Base-by-base conservation (phyloP, 2,329 filamentous ascomycete species). In the Aspergillus sp. region DNA sequence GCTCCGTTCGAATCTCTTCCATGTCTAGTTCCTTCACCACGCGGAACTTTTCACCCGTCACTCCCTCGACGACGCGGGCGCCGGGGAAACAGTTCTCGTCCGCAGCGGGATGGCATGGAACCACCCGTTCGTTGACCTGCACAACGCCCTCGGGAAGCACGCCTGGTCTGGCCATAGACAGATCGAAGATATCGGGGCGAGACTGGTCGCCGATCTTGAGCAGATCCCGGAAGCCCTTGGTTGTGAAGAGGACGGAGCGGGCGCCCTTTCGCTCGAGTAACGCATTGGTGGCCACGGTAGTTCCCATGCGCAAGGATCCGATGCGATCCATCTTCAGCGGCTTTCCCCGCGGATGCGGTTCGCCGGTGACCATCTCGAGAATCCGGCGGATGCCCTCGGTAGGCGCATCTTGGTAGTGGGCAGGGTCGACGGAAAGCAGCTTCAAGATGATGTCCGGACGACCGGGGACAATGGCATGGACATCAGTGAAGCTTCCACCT, bases 261-360 rank as follows among this genome's bases (percentile, higher is more conserved):
- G 93, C 86, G 30, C 88, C 88, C 57, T 93, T 94, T 42, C 88
- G 71, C 60, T 95, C 88, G 2, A 95, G 69, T 37, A 94, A 61
- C 0, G 88, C 86, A 57, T 94, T 94, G 1, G 86, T 94, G 4
- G 86, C 86, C 8, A 94, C 86, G 0, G 86, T 94, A 3, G 88
- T 94, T 32, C 88, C 86, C 88, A 94, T 94, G 32, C 86, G 79
- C 50, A 94, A 89, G 20, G 50, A 54, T 14, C 55, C 53, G 30
- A 60, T 58, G 10, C 45, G 49, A 24, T 52, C 51, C n/a, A 60
- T 47, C 38, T 57, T 52, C 31, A 60, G 32, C 12, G 52, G 57
- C 25, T 51, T 34, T 8, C 57, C 57, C 12, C 60, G 48, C 0
- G 58, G 59, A 35, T 57, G 47, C 16, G 53, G 25, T 28, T 57